Conservation (phyloP, 2,329 filamentous ascomycete species). For the Ilyonectria robusta region DNA sequence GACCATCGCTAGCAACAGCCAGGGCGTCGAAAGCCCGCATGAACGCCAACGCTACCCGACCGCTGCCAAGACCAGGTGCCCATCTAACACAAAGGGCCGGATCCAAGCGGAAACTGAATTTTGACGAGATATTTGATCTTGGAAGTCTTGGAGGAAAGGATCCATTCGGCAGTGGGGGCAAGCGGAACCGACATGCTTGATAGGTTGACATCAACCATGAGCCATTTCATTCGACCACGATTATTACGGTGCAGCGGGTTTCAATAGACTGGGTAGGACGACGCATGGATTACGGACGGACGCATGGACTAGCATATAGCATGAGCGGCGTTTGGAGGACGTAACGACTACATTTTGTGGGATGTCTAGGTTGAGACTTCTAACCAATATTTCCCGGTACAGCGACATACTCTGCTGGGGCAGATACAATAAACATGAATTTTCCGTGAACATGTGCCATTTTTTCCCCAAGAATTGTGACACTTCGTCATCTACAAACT, state of each 20-base stretch:
- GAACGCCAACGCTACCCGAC: slow-evolving; percentile 41
- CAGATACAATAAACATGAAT: slow-evolving; percentile 39
- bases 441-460: slow-evolving; percentile 2
- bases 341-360: slow-evolving; percentile 48
- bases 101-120: slow-evolving; percentile 80
- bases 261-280: slow-evolving; percentile 47
- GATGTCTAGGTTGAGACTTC: slow-evolving; percentile 40
- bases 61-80: slow-evolving; percentile 48
- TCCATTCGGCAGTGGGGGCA: slow-evolving; percentile 63
- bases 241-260: slow-evolving; percentile 41
- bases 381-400: slow-evolving; percentile 36
- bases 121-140: slow-evolving; percentile 80
- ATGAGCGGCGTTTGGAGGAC: slow-evolving; percentile 56
- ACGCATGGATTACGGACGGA: slow-evolving; percentile 52
- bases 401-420: slow-evolving; percentile 22
- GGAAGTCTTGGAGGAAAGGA: slow-evolving; percentile 76
- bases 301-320: slow-evolving; percentile 54
- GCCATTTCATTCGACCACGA: slow-evolving; percentile 33
- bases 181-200: slow-evolving; percentile 65
- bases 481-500: no score
- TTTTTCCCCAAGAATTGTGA: not conserved
- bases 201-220: slow-evolving; percentile 17
- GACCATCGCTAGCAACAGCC: slow-evolving; percentile 45
- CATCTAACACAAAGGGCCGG: slow-evolving; percentile 76
- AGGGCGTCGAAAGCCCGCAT: slow-evolving; percentile 50